Evolutionary conservation across 257 asterid genomes (phyloP).

Genomic region (Ocimum tenuiflorum): DNA sequence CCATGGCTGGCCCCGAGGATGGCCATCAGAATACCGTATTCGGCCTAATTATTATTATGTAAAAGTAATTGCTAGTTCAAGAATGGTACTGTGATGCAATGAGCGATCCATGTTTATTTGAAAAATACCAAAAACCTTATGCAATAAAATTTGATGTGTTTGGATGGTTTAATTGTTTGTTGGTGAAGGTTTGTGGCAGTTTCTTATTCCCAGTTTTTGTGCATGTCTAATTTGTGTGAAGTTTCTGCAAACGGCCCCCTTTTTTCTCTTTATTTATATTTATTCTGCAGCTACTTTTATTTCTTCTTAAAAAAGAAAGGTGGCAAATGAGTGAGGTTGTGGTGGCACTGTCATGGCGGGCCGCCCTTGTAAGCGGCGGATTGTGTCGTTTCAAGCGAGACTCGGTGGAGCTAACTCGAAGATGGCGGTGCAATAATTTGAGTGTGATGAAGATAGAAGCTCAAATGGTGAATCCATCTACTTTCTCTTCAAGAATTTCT

Average conservation of each 20-base stretch:
- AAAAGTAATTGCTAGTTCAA: not conserved
- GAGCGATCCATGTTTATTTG: not conserved
- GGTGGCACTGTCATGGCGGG: conserved; percentile 33
- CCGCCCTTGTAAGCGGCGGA: conserved; percentile 17
- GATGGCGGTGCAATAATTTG: conserved; percentile 25
- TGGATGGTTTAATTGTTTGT: not conserved
- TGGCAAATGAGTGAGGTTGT: conserved; percentile 29
- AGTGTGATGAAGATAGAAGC: conserved; percentile 23
- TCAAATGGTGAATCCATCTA: conserved; percentile 45
- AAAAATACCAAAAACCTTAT: not conserved
- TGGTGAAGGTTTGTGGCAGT: not conserved
- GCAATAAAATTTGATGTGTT: not conserved
- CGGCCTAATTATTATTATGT: conserved; percentile 34
- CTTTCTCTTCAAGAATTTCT: conserved; percentile 61
- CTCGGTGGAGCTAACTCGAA: not conserved
- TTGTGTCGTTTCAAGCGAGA: conserved; percentile 10
- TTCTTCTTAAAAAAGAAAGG: not conserved
- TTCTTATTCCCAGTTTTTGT: too few species aligned
- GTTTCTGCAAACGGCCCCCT: too few species aligned
- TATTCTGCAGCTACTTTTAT: too few species aligned
- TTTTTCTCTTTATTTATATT: too few species aligned
- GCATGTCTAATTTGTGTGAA: too few species aligned
- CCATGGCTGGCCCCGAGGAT: conserved; percentile 77
- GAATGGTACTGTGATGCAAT: not conserved
- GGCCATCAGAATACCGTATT: conserved; percentile 64